Percentiles rank a stretch among this genome's conserved stretches.
Evolutionary conservation across 257 asterid species (phyloP).

Genomic region (Cruciata laevipes): DNA sequence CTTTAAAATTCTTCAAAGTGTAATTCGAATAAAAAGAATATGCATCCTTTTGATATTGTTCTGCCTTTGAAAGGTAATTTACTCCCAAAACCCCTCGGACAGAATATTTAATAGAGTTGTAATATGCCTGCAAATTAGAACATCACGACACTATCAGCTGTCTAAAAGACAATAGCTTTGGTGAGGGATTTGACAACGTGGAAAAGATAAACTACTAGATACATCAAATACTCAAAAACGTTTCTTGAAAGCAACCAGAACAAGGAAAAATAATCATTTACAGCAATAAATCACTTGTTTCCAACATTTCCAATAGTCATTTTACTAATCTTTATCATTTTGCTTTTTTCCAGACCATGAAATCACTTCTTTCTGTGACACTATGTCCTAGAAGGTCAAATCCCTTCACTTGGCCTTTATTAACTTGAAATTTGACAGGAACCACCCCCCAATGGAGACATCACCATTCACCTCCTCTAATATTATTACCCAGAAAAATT

Average conservation of each 20-base stretch:
- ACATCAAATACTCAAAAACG: background rate
- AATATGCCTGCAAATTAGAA: slow-evolving; percentile 39
- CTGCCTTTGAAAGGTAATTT: slow-evolving; percentile 18
- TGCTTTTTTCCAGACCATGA: background rate
- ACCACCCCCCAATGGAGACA: background rate
- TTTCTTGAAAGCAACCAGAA: background rate
- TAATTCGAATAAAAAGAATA: slow-evolving; percentile 23
- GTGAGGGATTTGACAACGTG: slow-evolving; percentile 8
- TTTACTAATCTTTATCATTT: background rate
- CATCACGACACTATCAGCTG: slow-evolving; percentile 6
- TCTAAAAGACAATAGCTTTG: background rate
- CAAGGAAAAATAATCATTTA: background rate
- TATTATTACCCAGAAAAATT: background rate
- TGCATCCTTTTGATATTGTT: slow-evolving; percentile 21
- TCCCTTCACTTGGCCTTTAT: background rate
- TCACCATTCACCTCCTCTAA: too few species aligned
- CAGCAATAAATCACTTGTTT: too few species aligned
- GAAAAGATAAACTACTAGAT: slow-evolving; percentile 2
- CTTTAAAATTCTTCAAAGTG: slow-evolving; percentile 24
- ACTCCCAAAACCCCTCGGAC: slow-evolving; percentile 51
- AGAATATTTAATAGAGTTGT: slow-evolving; percentile 42
- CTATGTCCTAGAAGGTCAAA: background rate
- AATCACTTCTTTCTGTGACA: too few species aligned
- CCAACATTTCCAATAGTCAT: too few species aligned
- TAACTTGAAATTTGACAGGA: background rate